Evolutionary conservation across 202 grass and related monocot genomes (phyloP), one percentile per base, ranked within the genome.

Genomic region (Schoenoplectus tabernaemontani): DNA sequence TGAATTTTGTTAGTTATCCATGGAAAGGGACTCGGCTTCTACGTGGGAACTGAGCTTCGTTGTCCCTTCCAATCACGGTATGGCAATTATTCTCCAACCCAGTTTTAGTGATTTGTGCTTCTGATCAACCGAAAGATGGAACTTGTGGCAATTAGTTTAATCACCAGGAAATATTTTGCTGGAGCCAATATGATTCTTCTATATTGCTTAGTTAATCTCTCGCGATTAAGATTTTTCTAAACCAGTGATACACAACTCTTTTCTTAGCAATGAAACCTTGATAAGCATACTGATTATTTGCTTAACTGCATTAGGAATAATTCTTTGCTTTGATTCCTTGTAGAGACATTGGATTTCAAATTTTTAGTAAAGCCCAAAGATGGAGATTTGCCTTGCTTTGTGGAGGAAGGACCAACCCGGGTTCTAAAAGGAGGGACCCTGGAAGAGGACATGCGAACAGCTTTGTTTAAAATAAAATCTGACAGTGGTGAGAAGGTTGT

Each of bases 331-430:
- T 48, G 57, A 65, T 65, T 84, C n/a, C 38, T 15, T 78, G 57
- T 63, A 98, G 95, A 92, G 84, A 74, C 84, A 2, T 74, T 94
- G 88, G 89, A 98, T 84, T 94, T 98, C 89, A 98, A 98, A 81
- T 86, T 94, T 57, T 33, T 94, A 42, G 67, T 98, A 34, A 98
- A 88, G 84, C 86, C 59, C 17, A 87, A 89, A 82, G 69, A 76
- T 59, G 65, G 67, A 41, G 79, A 69, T 32, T 87, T 70, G 34
- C 68, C 78, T 34, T 94, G 76, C 85, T 88, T 98, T 57, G 65
- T 90, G 64, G 95, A 98, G 81, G 91, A 98, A 82, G 95, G 95
- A 23, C 89, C 83, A 1, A 86, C 64, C 64, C 80, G 91, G 22
- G 58, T 84, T 36, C 83, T 98, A 16, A 79, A 83, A 19, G 83